Conservation (phyloP, 2,329 filamentous ascomycete genomes). For the Ilyonectria destructans region DNA sequence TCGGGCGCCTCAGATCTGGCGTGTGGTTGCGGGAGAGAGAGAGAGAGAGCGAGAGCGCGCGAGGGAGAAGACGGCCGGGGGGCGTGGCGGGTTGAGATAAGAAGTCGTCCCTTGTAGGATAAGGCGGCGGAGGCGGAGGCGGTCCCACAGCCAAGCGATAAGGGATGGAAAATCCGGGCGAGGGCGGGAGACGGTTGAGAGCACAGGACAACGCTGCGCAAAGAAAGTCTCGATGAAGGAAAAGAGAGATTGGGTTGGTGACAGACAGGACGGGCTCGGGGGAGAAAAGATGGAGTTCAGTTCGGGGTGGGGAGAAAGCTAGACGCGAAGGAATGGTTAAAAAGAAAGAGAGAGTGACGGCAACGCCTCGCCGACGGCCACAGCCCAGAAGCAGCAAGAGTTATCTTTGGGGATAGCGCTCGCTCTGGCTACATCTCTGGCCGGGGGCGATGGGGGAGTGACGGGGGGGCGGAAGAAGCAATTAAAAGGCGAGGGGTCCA, state of each 20-base stretch:
- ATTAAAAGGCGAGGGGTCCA: constrained; percentile 11
- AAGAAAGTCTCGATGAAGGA: background rate
- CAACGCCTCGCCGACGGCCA: constrained; percentile 28
- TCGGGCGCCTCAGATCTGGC: constrained; percentile 18
- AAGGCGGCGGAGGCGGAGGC: constrained; percentile 18
- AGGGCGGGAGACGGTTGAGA: constrained; percentile 11
- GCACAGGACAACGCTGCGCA: constrained; percentile 3
- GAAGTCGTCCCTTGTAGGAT: constrained; percentile 18
- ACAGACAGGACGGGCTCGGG: constrained; percentile 3
- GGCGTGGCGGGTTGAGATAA: constrained; percentile 24
- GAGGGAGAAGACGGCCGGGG: constrained; percentile 1
- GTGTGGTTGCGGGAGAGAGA: constrained; percentile 11
- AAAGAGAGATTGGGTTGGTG: constrained; percentile 5
- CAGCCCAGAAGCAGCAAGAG: constrained; percentile 25
- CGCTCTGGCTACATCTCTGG: constrained; percentile 8
- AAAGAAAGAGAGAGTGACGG: constrained; percentile 14
- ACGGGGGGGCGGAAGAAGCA: background rate
- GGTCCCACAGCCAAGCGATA: constrained; percentile 30
- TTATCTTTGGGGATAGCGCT: constrained; percentile 31
- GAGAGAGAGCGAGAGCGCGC: constrained; percentile 16
- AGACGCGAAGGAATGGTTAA: constrained; percentile 33
- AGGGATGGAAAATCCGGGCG: constrained; percentile 15
- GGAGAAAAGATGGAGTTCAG: constrained; percentile 12
- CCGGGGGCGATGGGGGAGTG: constrained; percentile 1
- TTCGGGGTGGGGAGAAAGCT: constrained; percentile 8